Evolutionary conservation across 2,329 filamentous ascomycete genomes (phyloP), one percentile per base, ranked within the genome.

Genomic region (Penicillium corylophilum): DNA sequence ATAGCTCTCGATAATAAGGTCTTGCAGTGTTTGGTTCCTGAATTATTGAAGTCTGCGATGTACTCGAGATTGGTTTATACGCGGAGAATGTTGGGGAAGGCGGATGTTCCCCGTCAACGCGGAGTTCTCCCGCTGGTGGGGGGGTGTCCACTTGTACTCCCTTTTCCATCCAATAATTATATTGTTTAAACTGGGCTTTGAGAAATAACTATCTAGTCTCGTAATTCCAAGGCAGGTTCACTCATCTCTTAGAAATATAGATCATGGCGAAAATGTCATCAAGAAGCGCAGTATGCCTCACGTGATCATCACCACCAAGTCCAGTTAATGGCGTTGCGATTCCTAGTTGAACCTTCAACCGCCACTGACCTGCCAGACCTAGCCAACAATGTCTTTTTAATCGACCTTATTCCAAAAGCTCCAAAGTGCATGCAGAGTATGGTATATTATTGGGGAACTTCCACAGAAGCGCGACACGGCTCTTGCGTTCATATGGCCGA

Each of bases 121-220:
- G 46, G 46, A 44, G 46, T n/a, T 15, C 40, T 31, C 24, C 46
- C 46, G 46, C n/a, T 43, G 22, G 23, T 24, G 39, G 39, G 20
- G 39, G 20, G 20, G 5, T 2, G 20, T 15, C 22, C 9, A 41
- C 39, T 38, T 41, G 20, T n/a, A 41, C 22, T 24, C 12, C 22
- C 22, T 9, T 12, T 16, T 16, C 6, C 20, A 24, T 41, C 23
- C 12, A 26, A 10, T 41, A n/a, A n/a, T n/a, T n/a, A 31, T 7
- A 13, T 22, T 20, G 10, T 23, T 20, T 22, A 10, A 22, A 7
- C 15, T 33, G 4, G 18, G 16, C 3, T 20, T 26, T 13, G 20
- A 16, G 10, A 24, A 7, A 13, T 38, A 12, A 5, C 13, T 41
- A 4, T 22, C 18, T 24, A 10, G 23, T 2, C 2, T 41, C 6